Conservation (phyloP, 805 yeast genomes). For the Torulaspora delbrueckii region DNA sequence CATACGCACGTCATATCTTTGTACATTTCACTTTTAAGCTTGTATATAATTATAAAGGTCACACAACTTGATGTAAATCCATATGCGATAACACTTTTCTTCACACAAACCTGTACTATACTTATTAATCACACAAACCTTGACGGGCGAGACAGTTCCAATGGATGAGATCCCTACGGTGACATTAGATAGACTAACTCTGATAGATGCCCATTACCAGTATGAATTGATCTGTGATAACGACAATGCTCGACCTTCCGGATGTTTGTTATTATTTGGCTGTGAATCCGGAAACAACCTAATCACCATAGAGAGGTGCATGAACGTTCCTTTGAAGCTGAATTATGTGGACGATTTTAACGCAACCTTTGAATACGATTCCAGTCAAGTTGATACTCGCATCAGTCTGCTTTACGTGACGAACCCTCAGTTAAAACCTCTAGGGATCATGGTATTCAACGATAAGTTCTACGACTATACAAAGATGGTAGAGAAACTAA, state of each 20-base stretch:
- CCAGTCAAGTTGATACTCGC: constrained; percentile 7
- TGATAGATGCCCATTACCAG: constrained; percentile 12
- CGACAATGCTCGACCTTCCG: constrained; percentile 7
- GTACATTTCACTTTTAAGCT: constrained; percentile 8
- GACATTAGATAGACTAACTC: constrained; percentile 7
- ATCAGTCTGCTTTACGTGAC: constrained; percentile 7
- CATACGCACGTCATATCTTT: constrained; percentile 7
- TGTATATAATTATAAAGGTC: constrained; percentile 7
- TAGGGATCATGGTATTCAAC: constrained; percentile 13
- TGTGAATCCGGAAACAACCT: not conserved
- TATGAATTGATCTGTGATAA: constrained; percentile 5
- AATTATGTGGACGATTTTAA: not conserved
- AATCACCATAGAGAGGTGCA: constrained; percentile 1
- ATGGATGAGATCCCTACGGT: constrained; percentile 2
- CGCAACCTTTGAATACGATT: constrained; percentile 10
- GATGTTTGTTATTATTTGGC: constrained; percentile 19
- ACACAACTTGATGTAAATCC: not conserved
- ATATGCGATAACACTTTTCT: too few species aligned
- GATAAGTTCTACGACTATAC: constrained; percentile 11
- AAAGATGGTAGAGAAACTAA: constrained; percentile 1
- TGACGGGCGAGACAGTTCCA: not conserved
- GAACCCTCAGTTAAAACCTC: constrained; percentile 5
- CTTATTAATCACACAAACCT: not conserved
- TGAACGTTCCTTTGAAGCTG: constrained; percentile 10
- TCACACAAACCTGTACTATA: not conserved